Percentiles rank a stretch among this genome's conserved stretches.
Evolutionary conservation across 176 grass and related monocot genomes (phyloP).

Genomic region (Lolium multiflorum): DNA sequence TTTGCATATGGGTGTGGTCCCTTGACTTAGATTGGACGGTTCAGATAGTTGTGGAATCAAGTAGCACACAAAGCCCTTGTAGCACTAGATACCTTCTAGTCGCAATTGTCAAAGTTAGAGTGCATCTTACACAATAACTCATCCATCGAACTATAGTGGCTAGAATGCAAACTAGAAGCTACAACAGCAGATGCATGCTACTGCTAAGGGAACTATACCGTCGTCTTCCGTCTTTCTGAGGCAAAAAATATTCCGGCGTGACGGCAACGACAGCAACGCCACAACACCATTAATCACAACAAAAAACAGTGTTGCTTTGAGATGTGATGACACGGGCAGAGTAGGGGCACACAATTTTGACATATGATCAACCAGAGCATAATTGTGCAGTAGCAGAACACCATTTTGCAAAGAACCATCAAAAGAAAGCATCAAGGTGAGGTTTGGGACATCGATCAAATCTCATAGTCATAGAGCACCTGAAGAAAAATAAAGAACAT

Average conservation of each 20-base stretch:
- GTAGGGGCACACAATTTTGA: not conserved
- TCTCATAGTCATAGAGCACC: not conserved
- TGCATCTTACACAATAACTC: no score
- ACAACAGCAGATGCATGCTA: not conserved
- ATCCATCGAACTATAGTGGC: no score
- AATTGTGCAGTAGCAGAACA: not conserved
- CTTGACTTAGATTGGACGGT: no score
- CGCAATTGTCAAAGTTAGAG: no score
- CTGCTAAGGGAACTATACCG: not conserved
- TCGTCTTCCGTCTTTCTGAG: not conserved
- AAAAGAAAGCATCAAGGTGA: not conserved
- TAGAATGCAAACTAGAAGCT: not conserved
- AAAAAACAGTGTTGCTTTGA: not conserved
- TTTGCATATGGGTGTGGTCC: no score
- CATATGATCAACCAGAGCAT: not conserved
- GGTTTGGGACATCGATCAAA: not conserved
- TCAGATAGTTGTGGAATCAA: no score
- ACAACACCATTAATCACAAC: not conserved
- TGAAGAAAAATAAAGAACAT: conserved; percentile 41
- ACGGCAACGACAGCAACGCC: not conserved
- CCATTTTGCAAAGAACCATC: conserved; percentile 24
- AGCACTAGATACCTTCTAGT: no score
- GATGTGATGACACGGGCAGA: not conserved
- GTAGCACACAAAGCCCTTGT: no score
- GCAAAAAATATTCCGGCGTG: not conserved